Percentiles rank a stretch among this genome's conserved stretches.
phyloP scores from a whole-genome alignment of 345 rosid genomes.

The Excoecaria cochinchinensis region DNA sequence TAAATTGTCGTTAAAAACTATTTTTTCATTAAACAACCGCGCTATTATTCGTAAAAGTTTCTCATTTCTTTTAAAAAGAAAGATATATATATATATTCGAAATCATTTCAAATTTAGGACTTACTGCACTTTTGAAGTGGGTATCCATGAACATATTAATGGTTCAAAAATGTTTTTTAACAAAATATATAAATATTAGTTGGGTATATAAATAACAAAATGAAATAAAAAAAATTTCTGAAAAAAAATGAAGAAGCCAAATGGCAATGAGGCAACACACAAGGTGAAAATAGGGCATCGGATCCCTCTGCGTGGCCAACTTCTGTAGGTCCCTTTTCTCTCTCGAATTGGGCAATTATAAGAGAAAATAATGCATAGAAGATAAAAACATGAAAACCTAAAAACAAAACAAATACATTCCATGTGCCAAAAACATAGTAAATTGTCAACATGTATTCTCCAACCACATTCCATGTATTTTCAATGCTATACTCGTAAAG shows the following conservation, averaged over 20 bases:
- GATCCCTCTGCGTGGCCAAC: not conserved
- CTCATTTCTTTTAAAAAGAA: too few relatives aligned
- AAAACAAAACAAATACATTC: not conserved
- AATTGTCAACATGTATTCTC: slow-evolving; percentile 6
- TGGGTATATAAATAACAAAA: too few relatives aligned
- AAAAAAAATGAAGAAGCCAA: not conserved
- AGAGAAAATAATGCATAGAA: not conserved
- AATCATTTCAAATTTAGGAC: too few relatives aligned
- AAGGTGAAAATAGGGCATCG: not conserved
- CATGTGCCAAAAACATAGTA: slow-evolving; percentile 7
- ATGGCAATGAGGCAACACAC: not conserved
- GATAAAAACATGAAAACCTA: not conserved
- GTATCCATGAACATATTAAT: too few relatives aligned
- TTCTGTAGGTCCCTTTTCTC: not conserved
- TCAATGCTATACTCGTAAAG: not conserved
- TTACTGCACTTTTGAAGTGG: too few relatives aligned
- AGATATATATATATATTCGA: too few relatives aligned
- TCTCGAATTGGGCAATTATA: not conserved
- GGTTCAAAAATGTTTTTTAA: too few relatives aligned
- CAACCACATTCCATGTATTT: slow-evolving; percentile 9
- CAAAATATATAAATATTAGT: too few relatives aligned
- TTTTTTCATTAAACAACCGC: too few relatives aligned
- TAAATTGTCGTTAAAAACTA: too few relatives aligned
- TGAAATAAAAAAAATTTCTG: too few relatives aligned
- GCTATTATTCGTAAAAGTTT: too few relatives aligned